Percentiles rank a stretch among this genome's conserved stretches.
These are phyloP conservation scores for Wickerhamomyces queroliae DNA, from an alignment of 805 yeast genomes.

Conservation along the genomic window DNA sequence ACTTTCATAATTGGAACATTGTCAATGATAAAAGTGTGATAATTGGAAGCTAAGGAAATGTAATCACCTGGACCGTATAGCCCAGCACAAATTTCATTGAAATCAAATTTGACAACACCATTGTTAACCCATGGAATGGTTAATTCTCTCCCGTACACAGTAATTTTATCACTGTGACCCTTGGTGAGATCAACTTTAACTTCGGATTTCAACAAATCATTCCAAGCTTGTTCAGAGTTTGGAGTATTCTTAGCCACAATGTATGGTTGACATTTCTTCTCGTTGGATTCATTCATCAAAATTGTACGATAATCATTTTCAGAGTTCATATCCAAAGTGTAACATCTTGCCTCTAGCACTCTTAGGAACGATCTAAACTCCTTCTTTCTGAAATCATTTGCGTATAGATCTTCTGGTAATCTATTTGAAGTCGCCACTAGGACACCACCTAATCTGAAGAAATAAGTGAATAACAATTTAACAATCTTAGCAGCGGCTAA, in stretches of 20 bases:
- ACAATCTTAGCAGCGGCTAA: conserved; percentile 68
- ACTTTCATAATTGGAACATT: conserved; percentile 54
- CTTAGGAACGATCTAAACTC: conserved; percentile 53
- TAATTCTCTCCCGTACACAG: conserved; percentile 52
- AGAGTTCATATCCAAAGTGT: conserved; percentile 57
- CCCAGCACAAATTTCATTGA: conserved; percentile 48
- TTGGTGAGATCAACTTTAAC: conserved; percentile 4
- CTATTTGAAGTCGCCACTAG: conserved; percentile 70
- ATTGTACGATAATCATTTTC: conserved; percentile 47
- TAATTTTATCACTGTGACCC: conserved; percentile 24
- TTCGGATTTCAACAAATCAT: conserved; percentile 21
- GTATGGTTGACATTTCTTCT: conserved; percentile 19
- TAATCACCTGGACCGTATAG: conserved; percentile 63
- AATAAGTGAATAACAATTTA: conserved; percentile 58
- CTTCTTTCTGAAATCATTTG: conserved; percentile 54
- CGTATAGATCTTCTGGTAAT: conserved; percentile 65
- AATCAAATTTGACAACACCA: conserved; percentile 44
- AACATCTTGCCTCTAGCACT: conserved; percentile 53
- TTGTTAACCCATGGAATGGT: conserved; percentile 36
- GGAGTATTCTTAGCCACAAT: conserved; percentile 26
- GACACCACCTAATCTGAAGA: conserved; percentile 70
- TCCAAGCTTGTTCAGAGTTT: conserved; percentile 29
- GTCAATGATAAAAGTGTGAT: conserved; percentile 50
- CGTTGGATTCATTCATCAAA: conserved; percentile 7
- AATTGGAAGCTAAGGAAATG: conserved; percentile 58